Conservation (phyloP, 2,329 filamentous ascomycete species). For the Aureobasidium sp. region DNA sequence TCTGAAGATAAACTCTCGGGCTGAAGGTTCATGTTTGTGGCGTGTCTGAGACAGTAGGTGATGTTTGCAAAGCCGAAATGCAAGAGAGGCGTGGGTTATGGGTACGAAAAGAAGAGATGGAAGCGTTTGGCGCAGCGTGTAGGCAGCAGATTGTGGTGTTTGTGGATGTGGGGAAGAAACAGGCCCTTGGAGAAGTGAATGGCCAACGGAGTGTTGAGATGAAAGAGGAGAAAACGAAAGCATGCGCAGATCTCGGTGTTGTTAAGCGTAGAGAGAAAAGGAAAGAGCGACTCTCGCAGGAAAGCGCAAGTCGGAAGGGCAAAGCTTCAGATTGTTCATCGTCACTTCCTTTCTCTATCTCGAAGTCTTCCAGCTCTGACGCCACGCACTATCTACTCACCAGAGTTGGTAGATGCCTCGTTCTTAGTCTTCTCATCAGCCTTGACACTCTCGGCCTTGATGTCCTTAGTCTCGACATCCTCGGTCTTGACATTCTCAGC, state of each 20-base stretch:
- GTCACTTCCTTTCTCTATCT: not conserved
- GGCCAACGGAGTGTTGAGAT: not conserved
- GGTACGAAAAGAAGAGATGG: not conserved
- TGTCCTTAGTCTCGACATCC: not conserved
- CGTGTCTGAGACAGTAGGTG: not conserved
- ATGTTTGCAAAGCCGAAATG: not conserved
- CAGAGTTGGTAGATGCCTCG: not conserved
- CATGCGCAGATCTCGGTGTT: not conserved
- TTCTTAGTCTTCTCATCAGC: not conserved
- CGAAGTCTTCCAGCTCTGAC: not conserved
- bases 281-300: not conserved
- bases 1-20: not conserved
- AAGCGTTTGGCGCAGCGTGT: not conserved
- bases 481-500: not conserved
- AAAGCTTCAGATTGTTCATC: not conserved
- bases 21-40: not conserved
- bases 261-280: not conserved
- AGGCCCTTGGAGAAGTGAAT: not conserved
- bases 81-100: not conserved
- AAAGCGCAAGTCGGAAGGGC: not conserved
- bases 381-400: not conserved
- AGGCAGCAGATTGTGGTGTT: not conserved
- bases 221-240: not conserved
- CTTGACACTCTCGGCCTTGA: not conserved
- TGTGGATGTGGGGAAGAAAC: not conserved